Conservation (phyloP, 805 yeast genomes). For the Starmerella tilneyi region DNA sequence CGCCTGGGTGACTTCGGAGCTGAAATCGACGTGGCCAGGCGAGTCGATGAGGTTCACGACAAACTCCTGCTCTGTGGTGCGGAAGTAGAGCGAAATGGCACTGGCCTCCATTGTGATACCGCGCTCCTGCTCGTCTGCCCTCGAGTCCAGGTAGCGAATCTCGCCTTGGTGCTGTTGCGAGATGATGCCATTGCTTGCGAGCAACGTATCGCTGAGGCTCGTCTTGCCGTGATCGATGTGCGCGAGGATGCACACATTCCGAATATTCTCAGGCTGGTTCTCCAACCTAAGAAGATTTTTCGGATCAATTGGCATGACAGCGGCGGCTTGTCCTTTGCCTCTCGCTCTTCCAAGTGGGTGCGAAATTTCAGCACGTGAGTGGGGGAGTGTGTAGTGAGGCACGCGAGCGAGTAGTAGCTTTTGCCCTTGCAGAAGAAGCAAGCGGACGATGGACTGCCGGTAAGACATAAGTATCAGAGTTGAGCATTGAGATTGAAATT, state of each 20-base stretch:
- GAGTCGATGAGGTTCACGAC: conserved; percentile 89
- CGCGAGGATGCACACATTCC: conserved; percentile 91
- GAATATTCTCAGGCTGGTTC: conserved; percentile 52
- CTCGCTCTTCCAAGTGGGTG: neutral
- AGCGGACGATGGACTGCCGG: too few species aligned
- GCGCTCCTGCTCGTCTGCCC: conserved; percentile 90
- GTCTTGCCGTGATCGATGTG: conserved; percentile 99
- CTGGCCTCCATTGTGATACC: conserved; percentile 98
- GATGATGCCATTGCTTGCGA: conserved; percentile 93
- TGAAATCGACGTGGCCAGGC: conserved; percentile 98
- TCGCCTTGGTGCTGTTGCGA: conserved; percentile 93
- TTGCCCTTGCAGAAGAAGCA: too few species aligned
- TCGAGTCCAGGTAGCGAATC: conserved; percentile 77
- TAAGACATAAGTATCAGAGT: too few species aligned
- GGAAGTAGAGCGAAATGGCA: conserved; percentile 80
- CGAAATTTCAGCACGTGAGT: conserved; percentile 10
- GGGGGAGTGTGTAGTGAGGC: too few species aligned
- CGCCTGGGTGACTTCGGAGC: conserved; percentile 92
- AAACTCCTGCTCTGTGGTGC: conserved; percentile 53
- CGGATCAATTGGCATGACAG: conserved; percentile 39
- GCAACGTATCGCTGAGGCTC: conserved; percentile 77
- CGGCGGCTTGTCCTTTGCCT: neutral
- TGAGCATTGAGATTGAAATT: too few species aligned
- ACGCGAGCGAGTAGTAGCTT: too few species aligned
- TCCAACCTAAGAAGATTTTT: conserved; percentile 60